Percentiles rank a stretch among this genome's conserved stretches.
Conservation (phyloP, 2,329 filamentous ascomycete genomes). For the Colletotrichum paranaense region DNA sequence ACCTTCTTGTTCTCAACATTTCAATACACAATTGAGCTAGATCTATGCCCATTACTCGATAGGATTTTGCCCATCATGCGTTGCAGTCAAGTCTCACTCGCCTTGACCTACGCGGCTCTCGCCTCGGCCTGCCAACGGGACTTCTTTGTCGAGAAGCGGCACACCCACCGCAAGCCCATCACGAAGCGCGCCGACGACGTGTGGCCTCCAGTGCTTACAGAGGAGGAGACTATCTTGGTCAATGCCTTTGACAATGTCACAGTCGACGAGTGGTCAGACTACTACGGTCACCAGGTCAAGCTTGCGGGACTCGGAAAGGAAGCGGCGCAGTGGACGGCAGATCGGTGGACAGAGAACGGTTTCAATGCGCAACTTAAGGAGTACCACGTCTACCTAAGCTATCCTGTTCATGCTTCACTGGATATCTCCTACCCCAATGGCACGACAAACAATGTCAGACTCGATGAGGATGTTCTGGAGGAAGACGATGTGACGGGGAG, state of each 20-base stretch:
- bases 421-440: conserved; percentile 50
- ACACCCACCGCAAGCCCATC: conserved; percentile 47
- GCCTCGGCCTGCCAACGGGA: conserved; percentile 46
- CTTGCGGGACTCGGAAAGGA: conserved; percentile 50
- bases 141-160: conserved; percentile 40
- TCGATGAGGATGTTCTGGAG: conserved; percentile 78
- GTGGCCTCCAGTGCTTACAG: conserved; percentile 48
- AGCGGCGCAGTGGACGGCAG: conserved; percentile 51
- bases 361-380: conserved; percentile 50
- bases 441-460: conserved; percentile 70
- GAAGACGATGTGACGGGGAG: conserved; percentile 81
- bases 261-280: conserved; percentile 51
- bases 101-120: conserved; percentile 39
- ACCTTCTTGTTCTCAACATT: neutral
- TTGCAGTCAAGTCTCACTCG: conserved; percentile 7
- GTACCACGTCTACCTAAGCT: conserved; percentile 71
- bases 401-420: conserved; percentile 67
- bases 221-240: conserved; percentile 46
- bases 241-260: conserved; percentile 52
- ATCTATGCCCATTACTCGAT: neutral
- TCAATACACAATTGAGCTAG: neutral
- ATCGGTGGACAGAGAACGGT: conserved; percentile 50
- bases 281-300: conserved; percentile 53
- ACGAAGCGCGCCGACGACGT: conserved; percentile 44
- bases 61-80: conserved; percentile 6